Evolutionary conservation across 352 stramenopile genomes (phyloP).

Genomic region (Elongisporangium senticosum): DNA sequence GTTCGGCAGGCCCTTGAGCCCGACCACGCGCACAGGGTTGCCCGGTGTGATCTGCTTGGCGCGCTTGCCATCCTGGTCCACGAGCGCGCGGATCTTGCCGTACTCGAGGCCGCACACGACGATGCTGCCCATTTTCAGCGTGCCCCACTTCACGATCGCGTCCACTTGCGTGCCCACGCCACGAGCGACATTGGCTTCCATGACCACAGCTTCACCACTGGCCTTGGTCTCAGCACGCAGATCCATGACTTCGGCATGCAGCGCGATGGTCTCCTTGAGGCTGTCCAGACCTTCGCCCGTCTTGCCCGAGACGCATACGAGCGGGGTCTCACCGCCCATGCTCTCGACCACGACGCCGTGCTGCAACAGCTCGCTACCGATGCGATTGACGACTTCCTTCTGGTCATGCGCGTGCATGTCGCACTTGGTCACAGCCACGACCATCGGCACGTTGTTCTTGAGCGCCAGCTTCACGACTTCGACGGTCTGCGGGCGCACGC

Average conservation of each 20-base stretch:
- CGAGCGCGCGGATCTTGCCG: slow-evolving; percentile 87
- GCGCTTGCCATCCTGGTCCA: slow-evolving; percentile 68
- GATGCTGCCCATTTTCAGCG: slow-evolving; percentile 90
- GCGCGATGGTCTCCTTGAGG: slow-evolving; percentile 95
- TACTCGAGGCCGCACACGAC: slow-evolving; percentile 95
- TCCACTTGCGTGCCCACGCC: slow-evolving; percentile 94
- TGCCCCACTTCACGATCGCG: slow-evolving; percentile 96
- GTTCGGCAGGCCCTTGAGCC: slow-evolving; percentile 80
- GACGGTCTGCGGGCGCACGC: slow-evolving; percentile 96
- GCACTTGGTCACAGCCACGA: slow-evolving; percentile 98
- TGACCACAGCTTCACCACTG: slow-evolving; percentile 91
- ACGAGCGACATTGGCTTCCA: slow-evolving; percentile 94
- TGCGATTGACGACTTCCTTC: slow-evolving; percentile 52
- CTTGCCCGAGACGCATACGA: slow-evolving; percentile 96
- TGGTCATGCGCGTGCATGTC: slow-evolving; percentile 86
- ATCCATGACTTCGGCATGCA: slow-evolving; percentile 96
- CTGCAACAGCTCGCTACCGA: slow-evolving; percentile 86
- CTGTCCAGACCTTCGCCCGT: slow-evolving; percentile 92
- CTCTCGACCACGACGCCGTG: slow-evolving; percentile 94
- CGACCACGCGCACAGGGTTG: slow-evolving; percentile 87
- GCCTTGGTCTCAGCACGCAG: slow-evolving; percentile 89
- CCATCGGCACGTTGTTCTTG: slow-evolving; percentile 93
- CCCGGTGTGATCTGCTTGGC: slow-evolving; percentile 89
- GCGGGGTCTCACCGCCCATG: slow-evolving; percentile 91
- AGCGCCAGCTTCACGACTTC: slow-evolving; percentile 94